Base-by-base conservation (phyloP, 2,329 filamentous ascomycete species). In the Arthrobotrys conoides region DNA sequence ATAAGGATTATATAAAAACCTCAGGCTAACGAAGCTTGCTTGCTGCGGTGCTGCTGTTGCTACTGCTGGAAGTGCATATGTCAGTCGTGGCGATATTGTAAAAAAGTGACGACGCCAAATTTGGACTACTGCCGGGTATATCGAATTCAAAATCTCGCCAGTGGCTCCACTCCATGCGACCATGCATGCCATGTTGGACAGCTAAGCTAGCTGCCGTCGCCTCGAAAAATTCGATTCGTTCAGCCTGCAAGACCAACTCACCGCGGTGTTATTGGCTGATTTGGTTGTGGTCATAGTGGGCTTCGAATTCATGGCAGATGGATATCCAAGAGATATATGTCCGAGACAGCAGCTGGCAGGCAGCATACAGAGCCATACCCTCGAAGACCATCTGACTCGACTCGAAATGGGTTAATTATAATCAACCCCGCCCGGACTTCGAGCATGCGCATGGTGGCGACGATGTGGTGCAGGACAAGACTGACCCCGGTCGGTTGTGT, bases 161-260 rank as follows among this genome's bases (percentile, higher is more conserved):
- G 36, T 61, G 18, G 20, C 5, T 24, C 33, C 57, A 16, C 18
- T 20, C 30, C 33, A 41, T 41, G 36, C 57, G 4, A 41, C 36
- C 44, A 46, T 61, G 57, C 57, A 61, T 44, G 57, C 57, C 57
- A 61, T 61, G 57, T 61, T 61, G 57, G 57, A 61, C 57, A 55
- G 51, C 24, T 46, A 30, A 55, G 51, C 22, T 33, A 55, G 16
- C 12, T 20, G 20, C 57, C 22, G 57, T 44, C 57, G 57, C 57
- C 57, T 61, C 57, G 57, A 61, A 61, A 61, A 61, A 27, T 44
- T 36, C 44, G 44, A 46, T 46, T 46, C 44, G 57, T 61, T 24
- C 22, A 24, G n/a, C 44, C 57, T 61, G 57, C 57, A 61, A 44
- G 57, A 61, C 53, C 57, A 61, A 36, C 57, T 61, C 57, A 61